Conservation (phyloP, 1,139 yeast genomes). For the Citeromyces hawaiiensis region DNA sequence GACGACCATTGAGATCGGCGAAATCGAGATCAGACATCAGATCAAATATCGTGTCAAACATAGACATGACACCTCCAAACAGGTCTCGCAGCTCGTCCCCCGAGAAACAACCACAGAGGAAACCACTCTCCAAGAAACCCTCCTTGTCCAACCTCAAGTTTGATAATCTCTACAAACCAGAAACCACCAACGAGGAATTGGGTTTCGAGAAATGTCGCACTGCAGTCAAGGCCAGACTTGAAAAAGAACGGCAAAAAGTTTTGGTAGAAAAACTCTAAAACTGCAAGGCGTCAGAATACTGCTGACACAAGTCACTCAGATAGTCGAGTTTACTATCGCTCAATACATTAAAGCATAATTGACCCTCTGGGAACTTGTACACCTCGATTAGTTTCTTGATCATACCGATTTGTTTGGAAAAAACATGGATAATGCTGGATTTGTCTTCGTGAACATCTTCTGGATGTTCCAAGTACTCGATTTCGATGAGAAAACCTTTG, state of each 20-base stretch:
- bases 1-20: too few relatives aligned
- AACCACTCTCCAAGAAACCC: constrained; percentile 9
- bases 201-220: constrained; percentile 15
- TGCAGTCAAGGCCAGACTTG: constrained; percentile 17
- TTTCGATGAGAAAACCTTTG: constrained; percentile 55
- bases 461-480: constrained; percentile 24
- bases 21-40: too few relatives aligned
- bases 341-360: constrained; percentile 18
- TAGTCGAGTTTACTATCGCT: constrained; percentile 19
- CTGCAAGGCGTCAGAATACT: constrained; percentile 20
- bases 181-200: constrained; percentile 4
- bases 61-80: too few relatives aligned
- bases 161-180: too few relatives aligned
- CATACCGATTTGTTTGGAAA: constrained; percentile 16
- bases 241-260: constrained; percentile 12
- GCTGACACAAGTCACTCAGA: constrained; percentile 19
- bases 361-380: constrained; percentile 19
- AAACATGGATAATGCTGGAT: constrained; percentile 13
- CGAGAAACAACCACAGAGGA: too few relatives aligned
- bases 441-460: constrained; percentile 9
- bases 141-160: too few relatives aligned
- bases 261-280: constrained; percentile 8
- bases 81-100: too few relatives aligned
- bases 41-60: too few relatives aligned
- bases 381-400: constrained; percentile 15